Conservation (phyloP, 2,329 filamentous ascomycete species). For the Fusarium tuaranense region DNA sequence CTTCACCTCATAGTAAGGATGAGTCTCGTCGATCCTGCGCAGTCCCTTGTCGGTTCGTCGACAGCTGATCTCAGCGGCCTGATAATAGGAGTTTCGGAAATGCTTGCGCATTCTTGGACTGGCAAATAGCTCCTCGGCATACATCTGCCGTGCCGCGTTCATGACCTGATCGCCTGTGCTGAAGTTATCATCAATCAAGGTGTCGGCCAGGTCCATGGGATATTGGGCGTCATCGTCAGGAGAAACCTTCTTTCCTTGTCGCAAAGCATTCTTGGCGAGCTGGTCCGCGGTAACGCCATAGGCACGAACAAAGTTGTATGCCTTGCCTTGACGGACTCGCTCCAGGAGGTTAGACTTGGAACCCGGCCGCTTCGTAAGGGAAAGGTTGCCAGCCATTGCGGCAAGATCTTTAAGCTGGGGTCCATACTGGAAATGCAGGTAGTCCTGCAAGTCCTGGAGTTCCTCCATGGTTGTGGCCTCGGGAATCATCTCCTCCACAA, state of each 20-base stretch:
- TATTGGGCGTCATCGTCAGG: slow-evolving; percentile 85
- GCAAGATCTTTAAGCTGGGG: slow-evolving; percentile 85
- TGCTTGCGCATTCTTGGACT: slow-evolving; percentile 92
- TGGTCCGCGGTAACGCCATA: slow-evolving; percentile 92
- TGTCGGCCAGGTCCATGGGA: slow-evolving; percentile 89
- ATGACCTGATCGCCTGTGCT: slow-evolving; percentile 81
- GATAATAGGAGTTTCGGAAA: slow-evolving; percentile 85
- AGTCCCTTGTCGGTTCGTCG: slow-evolving; percentile 93
- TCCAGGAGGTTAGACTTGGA: slow-evolving; percentile 85
- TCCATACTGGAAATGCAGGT: slow-evolving; percentile 93
- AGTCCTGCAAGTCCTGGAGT: slow-evolving; percentile 95
- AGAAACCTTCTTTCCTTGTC: slow-evolving; percentile 81
- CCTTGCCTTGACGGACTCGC: slow-evolving; percentile 82
- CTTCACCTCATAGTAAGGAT: slow-evolving; percentile 98
- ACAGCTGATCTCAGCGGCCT: slow-evolving; percentile 86
- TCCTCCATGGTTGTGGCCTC: slow-evolving; percentile 91
- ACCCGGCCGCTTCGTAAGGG: slow-evolving; percentile 83
- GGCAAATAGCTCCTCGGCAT: slow-evolving; percentile 88
- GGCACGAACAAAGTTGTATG: slow-evolving; percentile 85
- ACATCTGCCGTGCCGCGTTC: slow-evolving; percentile 85
- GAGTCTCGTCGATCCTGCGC: slow-evolving; percentile 91
- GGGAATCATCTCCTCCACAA: slow-evolving; percentile 85
- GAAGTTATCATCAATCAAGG: slow-evolving; percentile 78
- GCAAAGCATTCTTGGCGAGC: slow-evolving; percentile 86
- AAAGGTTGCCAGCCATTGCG: slow-evolving; percentile 70